These are phyloP conservation scores for Hypocreales sp. DNA, from an alignment of 2,329 filamentous ascomycete species.

Conservation along the genomic window DNA sequence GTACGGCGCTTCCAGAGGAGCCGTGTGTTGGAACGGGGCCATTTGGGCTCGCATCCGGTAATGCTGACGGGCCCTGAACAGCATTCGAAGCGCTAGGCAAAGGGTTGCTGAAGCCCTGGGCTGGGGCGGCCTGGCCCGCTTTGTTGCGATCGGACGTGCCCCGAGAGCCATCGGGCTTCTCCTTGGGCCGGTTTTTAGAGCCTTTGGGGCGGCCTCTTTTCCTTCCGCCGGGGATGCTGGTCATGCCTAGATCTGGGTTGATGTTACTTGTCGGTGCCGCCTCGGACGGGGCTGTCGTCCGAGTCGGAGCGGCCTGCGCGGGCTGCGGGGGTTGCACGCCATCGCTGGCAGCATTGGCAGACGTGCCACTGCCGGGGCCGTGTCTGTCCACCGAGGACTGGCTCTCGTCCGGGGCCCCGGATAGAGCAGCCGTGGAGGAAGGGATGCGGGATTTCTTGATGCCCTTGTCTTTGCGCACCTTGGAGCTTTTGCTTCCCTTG, in stretches of 20 bases:
- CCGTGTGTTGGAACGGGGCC: background rate
- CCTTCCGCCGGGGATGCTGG: slow-evolving; percentile 10
- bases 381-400: background rate
- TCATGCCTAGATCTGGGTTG: slow-evolving; percentile 5
- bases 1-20: background rate
- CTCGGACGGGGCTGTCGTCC: background rate
- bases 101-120: slow-evolving; percentile 1
- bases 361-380: background rate
- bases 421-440: slow-evolving; percentile 1
- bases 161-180: slow-evolving; percentile 4
- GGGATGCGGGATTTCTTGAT: slow-evolving; percentile 24
- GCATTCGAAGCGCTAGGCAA: slow-evolving; percentile 1
- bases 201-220: slow-evolving; percentile 28
- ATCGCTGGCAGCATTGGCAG: background rate
- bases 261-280: slow-evolving; percentile 1
- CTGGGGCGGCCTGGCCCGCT: slow-evolving; percentile 1
- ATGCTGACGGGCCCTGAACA: background rate
- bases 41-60: background rate
- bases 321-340: background rate
- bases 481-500: slow-evolving; percentile 33
- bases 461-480: slow-evolving; percentile 30
- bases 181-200: slow-evolving; percentile 25
- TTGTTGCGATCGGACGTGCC: background rate
- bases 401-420: slow-evolving; percentile 1
- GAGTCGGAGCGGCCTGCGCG: background rate